phyloP scores from a whole-genome alignment of 2,329 filamentous ascomycete genomes.

The Aciculosporium take region DNA sequence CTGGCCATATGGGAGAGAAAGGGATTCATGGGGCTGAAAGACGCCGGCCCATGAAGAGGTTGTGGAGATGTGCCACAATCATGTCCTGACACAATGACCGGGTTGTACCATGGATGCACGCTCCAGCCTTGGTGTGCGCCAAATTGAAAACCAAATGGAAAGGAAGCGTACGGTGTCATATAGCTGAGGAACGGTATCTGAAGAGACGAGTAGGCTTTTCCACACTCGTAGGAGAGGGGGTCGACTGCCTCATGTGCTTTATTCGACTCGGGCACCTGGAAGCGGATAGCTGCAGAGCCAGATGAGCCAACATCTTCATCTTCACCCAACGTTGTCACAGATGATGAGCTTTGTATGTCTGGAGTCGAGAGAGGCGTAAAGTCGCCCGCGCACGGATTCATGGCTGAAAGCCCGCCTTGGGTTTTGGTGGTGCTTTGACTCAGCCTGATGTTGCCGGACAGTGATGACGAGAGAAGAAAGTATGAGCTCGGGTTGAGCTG shows the following conservation, averaged over 20 bases:
- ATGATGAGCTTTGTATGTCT: background rate
- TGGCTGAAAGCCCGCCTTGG: background rate
- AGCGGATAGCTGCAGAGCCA: background rate
- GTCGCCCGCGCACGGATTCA: slow-evolving; percentile 6
- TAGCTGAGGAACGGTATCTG: background rate
- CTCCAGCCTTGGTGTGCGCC: slow-evolving; percentile 2
- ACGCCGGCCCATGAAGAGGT: background rate
- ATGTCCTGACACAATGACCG: slow-evolving; percentile 1
- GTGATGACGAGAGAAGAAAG: background rate
- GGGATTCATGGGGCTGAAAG: background rate
- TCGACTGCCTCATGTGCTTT: background rate
- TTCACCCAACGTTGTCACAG: background rate
- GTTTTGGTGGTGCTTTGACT: background rate
- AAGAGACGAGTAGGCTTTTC: background rate
- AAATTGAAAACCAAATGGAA: background rate
- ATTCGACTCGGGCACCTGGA: background rate
- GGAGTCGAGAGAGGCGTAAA: slow-evolving; percentile 4
- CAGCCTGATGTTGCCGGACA: background rate
- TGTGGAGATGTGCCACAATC: slow-evolving; percentile 4
- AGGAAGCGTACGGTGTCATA: background rate
- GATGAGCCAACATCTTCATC: background rate
- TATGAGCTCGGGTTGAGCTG: background rate
- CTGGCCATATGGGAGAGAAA: background rate
- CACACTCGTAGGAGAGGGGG: background rate
- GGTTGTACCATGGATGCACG: slow-evolving; percentile 5